Evolutionary conservation across 371 early-diverging fungal species (phyloP).

Genomic region (Cokeromyces recurvatus): DNA sequence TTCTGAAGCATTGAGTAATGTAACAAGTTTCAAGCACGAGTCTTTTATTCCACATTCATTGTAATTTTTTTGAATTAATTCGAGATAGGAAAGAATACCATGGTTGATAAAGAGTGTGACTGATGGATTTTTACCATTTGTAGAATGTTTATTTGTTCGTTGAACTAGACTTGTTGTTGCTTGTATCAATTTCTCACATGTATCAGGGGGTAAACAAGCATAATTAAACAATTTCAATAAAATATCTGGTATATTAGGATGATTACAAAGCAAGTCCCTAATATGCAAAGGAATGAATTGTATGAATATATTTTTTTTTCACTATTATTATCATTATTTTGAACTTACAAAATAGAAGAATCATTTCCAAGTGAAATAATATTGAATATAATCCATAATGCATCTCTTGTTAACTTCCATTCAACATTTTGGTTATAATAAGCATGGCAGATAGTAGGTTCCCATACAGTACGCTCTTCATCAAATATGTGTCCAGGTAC

Average conservation of each 20-base stretch:
- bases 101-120: slow-evolving; percentile 6
- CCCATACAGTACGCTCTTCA: slow-evolving; percentile 10
- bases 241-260: slow-evolving; percentile 11
- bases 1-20: slow-evolving; percentile 9
- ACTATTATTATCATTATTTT: not conserved
- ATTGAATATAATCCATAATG: slow-evolving; percentile 52
- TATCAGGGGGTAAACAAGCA: slow-evolving; percentile 10
- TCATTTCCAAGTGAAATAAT: slow-evolving; percentile 40
- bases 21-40: slow-evolving; percentile 10
- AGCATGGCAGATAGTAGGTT: slow-evolving; percentile 3
- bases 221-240: slow-evolving; percentile 14
- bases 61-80: slow-evolving; percentile 1
- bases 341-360: slow-evolving; percentile 22
- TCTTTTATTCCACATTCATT: not conserved
- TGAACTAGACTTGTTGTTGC: slow-evolving; percentile 28
- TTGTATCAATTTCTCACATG: slow-evolving; percentile 21
- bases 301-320: not conserved
- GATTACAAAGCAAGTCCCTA: slow-evolving; percentile 15
- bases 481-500: slow-evolving; percentile 26
- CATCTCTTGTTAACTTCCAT: slow-evolving; percentile 54
- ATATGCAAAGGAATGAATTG: not conserved
- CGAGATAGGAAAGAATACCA: too few species aligned
- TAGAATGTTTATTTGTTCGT: slow-evolving; percentile 30
- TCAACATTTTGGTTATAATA: slow-evolving; percentile 27
- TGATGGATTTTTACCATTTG: slow-evolving; percentile 14